phyloP scores from a whole-genome alignment of 2,329 filamentous ascomycete genomes.

The Paraphaeosphaeria minitans region DNA sequence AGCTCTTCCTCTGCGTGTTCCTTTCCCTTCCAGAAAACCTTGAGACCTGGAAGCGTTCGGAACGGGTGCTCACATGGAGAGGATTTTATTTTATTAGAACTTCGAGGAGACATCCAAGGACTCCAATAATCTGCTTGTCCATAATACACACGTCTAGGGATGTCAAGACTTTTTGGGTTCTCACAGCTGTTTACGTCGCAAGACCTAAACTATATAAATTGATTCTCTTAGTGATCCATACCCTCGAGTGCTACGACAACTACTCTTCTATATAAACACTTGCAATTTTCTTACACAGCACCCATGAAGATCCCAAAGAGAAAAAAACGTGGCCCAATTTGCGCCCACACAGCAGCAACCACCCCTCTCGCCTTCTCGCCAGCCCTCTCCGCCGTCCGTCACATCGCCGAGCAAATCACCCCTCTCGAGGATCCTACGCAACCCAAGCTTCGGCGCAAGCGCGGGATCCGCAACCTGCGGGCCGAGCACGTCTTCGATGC shows the following conservation, averaged over 20 bases:
- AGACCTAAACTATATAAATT: background rate
- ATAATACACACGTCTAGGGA: too few relatives aligned
- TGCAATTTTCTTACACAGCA: background rate
- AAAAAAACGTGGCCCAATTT: background rate
- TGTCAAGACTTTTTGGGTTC: too few relatives aligned
- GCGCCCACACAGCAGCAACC: background rate
- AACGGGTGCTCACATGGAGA: too few relatives aligned
- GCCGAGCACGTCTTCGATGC: background rate
- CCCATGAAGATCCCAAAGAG: conserved; percentile 2
- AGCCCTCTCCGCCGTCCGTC: background rate
- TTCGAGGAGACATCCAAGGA: too few relatives aligned
- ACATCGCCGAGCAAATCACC: background rate
- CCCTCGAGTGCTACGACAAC: background rate
- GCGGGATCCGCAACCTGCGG: background rate
- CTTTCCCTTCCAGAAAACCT: too few relatives aligned
- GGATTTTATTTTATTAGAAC: too few relatives aligned
- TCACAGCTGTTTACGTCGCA: background rate
- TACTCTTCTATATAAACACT: background rate
- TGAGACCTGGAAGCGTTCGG: too few relatives aligned
- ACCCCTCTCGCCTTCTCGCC: background rate
- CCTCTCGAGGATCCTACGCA: background rate
- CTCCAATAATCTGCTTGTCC: too few relatives aligned
- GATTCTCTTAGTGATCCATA: background rate
- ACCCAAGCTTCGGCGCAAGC: background rate
- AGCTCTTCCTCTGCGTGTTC: too few relatives aligned